Conservation (phyloP, 306 rosid genomes). For the Citrullus colocynthis region DNA sequence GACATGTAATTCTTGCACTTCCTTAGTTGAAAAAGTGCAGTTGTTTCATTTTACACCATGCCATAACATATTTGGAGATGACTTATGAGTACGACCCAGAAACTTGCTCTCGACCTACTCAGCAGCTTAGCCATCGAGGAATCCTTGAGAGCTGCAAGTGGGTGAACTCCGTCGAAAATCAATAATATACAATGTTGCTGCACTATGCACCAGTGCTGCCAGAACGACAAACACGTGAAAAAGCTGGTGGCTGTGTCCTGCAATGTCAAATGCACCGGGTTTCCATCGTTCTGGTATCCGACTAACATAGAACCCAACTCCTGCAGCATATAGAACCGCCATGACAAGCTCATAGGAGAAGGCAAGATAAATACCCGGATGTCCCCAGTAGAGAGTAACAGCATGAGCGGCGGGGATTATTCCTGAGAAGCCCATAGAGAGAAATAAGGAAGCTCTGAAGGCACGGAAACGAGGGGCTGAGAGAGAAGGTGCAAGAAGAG, state of each 20-base stretch:
- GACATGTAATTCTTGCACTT: not conserved
- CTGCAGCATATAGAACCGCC: conserved; percentile 60
- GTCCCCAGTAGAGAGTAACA: conserved; percentile 43
- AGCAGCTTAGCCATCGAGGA: not conserved
- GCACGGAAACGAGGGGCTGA: conserved; percentile 43
- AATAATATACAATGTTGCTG: conserved; percentile 49
- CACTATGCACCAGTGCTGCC: conserved; percentile 63
- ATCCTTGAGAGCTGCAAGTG: conserved; percentile 19
- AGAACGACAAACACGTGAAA: conserved; percentile 78
- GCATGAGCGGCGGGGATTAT: conserved; percentile 64
- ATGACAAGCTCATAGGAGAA: conserved; percentile 55
- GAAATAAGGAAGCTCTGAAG: conserved; percentile 57
- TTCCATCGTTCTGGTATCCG: conserved; percentile 80
- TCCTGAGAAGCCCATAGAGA: conserved; percentile 86
- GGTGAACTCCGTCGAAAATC: conserved; percentile 46
- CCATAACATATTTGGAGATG: not conserved
- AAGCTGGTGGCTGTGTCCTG: conserved; percentile 93
- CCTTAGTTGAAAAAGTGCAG: not conserved
- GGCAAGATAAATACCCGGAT: conserved; percentile 30
- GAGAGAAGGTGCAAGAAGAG: conserved; percentile 62
- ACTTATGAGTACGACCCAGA: not conserved
- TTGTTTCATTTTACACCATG: not conserved
- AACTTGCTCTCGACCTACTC: not conserved
- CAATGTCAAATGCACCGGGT: conserved; percentile 82
- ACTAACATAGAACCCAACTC: conserved; percentile 55